A percentile compares a stretch with the other conserved stretches of the same genome.
Conservation (phyloP, 2,329 filamentous ascomycete species). For the Tolypocladium guangdongense region DNA sequence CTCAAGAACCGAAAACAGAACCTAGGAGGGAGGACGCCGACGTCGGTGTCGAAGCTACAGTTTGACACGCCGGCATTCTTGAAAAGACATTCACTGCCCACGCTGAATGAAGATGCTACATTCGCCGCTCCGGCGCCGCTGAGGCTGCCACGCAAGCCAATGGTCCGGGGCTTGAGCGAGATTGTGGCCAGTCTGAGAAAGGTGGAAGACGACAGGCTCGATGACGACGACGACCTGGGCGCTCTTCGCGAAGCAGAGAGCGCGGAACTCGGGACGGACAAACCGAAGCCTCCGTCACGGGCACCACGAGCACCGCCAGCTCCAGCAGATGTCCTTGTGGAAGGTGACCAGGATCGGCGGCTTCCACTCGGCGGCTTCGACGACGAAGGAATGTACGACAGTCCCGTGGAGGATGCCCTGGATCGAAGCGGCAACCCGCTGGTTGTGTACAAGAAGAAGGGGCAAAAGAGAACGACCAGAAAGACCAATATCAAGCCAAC, state of each 20-base stretch:
- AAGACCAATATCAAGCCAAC: constrained; percentile 52
- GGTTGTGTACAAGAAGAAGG: constrained; percentile 70
- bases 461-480: constrained; percentile 67
- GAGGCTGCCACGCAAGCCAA: constrained; percentile 44
- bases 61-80: constrained; percentile 66
- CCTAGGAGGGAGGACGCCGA: constrained; percentile 30
- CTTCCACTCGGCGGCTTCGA: constrained; percentile 51
- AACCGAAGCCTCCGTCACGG: constrained; percentile 10
- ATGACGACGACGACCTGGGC: constrained; percentile 55
- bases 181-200: constrained; percentile 61
- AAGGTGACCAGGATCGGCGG: constrained; percentile 31
- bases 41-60: constrained; percentile 41
- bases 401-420: constrained; percentile 37
- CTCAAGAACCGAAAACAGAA: constrained; percentile 36
- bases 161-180: constrained; percentile 61
- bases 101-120: constrained; percentile 45
- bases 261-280: constrained; percentile 20
- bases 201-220: constrained; percentile 57
- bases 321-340: constrained; percentile 26
- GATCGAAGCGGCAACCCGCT: constrained; percentile 48
- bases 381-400: constrained; percentile 49
- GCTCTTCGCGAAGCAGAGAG: constrained; percentile 61
- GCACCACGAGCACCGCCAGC: background rate
- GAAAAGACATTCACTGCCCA: constrained; percentile 32
- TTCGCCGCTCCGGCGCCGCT: constrained; percentile 38